Conservation (phyloP, 2,329 filamentous ascomycete genomes). For the Alternaria atra region DNA sequence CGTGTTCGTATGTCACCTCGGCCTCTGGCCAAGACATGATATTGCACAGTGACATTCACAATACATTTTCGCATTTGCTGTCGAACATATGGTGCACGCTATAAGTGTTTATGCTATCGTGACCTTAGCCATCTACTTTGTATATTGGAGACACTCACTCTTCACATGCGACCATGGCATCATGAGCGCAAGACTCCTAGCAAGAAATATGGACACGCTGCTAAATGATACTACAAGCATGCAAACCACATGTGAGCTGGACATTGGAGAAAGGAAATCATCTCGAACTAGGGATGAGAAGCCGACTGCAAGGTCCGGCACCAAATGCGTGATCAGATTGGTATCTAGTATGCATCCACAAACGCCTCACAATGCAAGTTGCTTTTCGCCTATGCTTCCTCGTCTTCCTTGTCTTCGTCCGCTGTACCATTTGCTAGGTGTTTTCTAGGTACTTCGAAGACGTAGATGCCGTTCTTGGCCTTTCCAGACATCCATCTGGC, state of each 20-base stretch:
- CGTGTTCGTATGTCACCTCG: too few relatives aligned
- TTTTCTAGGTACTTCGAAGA: constrained; percentile 78
- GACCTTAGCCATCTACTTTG: too few relatives aligned
- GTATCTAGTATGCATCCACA: constrained; percentile 26
- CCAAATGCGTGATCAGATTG: constrained; percentile 22
- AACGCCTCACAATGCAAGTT: constrained; percentile 20
- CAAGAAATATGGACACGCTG: not conserved
- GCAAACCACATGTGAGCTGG: not conserved
- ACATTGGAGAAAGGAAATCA: not conserved
- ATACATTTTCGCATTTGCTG: not conserved
- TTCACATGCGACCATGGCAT: not conserved
- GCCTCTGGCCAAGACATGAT: not conserved
- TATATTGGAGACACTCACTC: too few relatives aligned
- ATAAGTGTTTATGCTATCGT: not conserved
- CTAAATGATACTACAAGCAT: not conserved
- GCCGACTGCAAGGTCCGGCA: not conserved
- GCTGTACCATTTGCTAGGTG: constrained; percentile 29
- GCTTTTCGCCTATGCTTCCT: constrained; percentile 8
- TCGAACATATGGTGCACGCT: not conserved
- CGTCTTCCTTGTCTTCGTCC: constrained; percentile 12
- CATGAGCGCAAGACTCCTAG: not conserved
- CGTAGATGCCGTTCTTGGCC: constrained; percentile 83
- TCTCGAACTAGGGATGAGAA: not conserved
- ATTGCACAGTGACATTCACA: not conserved
- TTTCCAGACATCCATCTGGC: constrained; percentile 77